phyloP scores from a whole-genome alignment of 164 flowering plant genomes.

The Aristolochia fimbriata region DNA sequence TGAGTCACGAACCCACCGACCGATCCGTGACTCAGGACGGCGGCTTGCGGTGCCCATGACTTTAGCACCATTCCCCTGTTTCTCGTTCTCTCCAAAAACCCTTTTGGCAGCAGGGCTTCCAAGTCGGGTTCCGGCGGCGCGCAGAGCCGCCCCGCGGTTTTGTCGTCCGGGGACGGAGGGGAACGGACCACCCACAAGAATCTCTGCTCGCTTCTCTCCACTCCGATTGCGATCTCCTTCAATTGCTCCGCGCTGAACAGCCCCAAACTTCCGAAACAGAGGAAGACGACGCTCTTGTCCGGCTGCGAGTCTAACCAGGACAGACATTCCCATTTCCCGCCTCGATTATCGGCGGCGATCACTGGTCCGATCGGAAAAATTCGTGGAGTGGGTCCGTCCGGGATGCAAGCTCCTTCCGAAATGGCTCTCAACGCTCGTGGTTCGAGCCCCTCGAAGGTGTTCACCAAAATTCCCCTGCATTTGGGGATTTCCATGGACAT shows the following conservation, averaged over 20 bases:
- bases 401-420: slow-evolving; percentile 4
- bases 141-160: not conserved
- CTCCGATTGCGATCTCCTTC: too few species aligned
- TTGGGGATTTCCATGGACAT: slow-evolving; percentile 1
- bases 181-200: slow-evolving; percentile 25
- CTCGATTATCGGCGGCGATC: slow-evolving; percentile 9
- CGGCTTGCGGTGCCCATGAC: slow-evolving; percentile 42
- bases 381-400: slow-evolving; percentile 9
- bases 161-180: not conserved
- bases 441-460: slow-evolving; percentile 25
- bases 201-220: slow-evolving; percentile 7
- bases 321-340: slow-evolving; percentile 7
- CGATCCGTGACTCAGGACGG: slow-evolving; percentile 23
- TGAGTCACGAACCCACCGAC: slow-evolving; percentile 46
- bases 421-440: slow-evolving; percentile 12
- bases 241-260: slow-evolving; percentile 8
- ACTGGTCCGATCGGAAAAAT: slow-evolving; percentile 20
- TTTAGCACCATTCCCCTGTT: slow-evolving; percentile 22
- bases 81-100: slow-evolving; percentile 29
- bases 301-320: slow-evolving; percentile 38
- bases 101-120: slow-evolving; percentile 19
- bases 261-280: slow-evolving; percentile 42
- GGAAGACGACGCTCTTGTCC: slow-evolving; percentile 27
- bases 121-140: not conserved
- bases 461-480: slow-evolving; percentile 21